Evolutionary conservation across 768 basidiomycete genomes (phyloP).

Genomic region (Austroboletus festivus): DNA sequence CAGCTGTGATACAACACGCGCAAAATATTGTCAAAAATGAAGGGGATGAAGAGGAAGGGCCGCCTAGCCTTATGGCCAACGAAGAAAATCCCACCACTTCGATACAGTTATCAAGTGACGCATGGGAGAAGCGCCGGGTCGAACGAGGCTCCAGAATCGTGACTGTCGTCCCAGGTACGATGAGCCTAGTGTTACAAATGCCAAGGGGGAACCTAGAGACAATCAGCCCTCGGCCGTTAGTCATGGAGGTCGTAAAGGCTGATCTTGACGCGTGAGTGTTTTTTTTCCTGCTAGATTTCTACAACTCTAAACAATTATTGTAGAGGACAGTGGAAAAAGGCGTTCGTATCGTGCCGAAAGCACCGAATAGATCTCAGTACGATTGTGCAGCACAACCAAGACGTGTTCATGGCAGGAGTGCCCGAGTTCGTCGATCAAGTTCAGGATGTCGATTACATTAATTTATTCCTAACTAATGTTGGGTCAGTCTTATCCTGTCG

Average conservation of each 20-base stretch:
- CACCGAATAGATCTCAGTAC: slow-evolving; percentile 90
- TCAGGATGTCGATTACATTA: slow-evolving; percentile 86
- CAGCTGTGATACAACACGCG: slow-evolving; percentile 9
- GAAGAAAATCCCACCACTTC: slow-evolving; percentile 10
- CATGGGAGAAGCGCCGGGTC: slow-evolving; percentile 73
- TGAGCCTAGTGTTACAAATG: slow-evolving; percentile 95
- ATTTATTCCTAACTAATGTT: slow-evolving; percentile 83
- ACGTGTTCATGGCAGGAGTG: slow-evolving; percentile 60
- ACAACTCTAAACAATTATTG: background rate
- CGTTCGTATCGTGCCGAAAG: slow-evolving; percentile 87
- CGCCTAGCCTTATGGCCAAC: slow-evolving; percentile 29
- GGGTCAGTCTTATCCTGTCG: slow-evolving; percentile 49
- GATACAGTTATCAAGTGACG: slow-evolving; percentile 11
- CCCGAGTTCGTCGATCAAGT: slow-evolving; percentile 78
- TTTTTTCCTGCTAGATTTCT: background rate
- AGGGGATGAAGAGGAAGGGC: slow-evolving; percentile 2
- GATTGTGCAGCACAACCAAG: slow-evolving; percentile 79
- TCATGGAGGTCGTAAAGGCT: slow-evolving; percentile 76
- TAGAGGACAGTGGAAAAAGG: slow-evolving; percentile 79
- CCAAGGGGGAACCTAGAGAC: slow-evolving; percentile 96
- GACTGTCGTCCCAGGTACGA: slow-evolving; percentile 78
- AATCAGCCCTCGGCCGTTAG: slow-evolving; percentile 87
- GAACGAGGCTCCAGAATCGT: slow-evolving; percentile 92
- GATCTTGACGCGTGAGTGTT: slow-evolving; percentile 60
- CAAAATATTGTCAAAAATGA: slow-evolving; percentile 11